These are phyloP conservation scores for Cercospora berteroae DNA, from an alignment of 2,329 filamentous ascomycete species.

Conservation along the genomic window DNA sequence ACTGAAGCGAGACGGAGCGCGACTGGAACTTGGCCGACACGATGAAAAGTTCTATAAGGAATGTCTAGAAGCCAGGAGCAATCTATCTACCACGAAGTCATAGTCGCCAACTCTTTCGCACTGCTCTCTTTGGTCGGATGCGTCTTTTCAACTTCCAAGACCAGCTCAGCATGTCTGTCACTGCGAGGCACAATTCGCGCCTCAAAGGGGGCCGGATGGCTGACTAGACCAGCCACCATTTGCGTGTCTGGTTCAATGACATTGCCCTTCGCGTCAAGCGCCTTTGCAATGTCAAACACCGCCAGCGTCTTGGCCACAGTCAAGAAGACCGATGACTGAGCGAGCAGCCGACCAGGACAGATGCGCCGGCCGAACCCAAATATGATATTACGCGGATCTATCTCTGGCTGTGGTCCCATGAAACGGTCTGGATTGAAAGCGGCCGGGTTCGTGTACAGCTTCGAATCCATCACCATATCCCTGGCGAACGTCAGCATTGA, in stretches of 20 bases:
- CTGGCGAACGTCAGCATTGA: not conserved
- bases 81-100: slow-evolving; percentile 1
- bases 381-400: slow-evolving; percentile 19
- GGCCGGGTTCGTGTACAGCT: slow-evolving; percentile 4
- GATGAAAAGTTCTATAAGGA: not conserved
- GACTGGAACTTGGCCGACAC: not conserved
- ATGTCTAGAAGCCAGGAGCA: not conserved
- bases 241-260: slow-evolving; percentile 5
- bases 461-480: slow-evolving; percentile 4
- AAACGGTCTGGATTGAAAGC: slow-evolving; percentile 26
- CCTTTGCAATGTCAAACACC: slow-evolving; percentile 18
- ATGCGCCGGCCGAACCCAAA: slow-evolving; percentile 27
- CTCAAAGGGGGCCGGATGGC: slow-evolving; percentile 20
- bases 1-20: not conserved
- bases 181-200: slow-evolving; percentile 17
- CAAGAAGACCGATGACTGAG: slow-evolving; percentile 21
- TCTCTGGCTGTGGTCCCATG: slow-evolving; percentile 25
- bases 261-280: slow-evolving; percentile 11
- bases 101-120: slow-evolving; percentile 16
- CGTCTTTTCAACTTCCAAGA: slow-evolving; percentile 17
- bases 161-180: slow-evolving; percentile 10
- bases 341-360: slow-evolving; percentile 24
- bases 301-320: slow-evolving; percentile 19
- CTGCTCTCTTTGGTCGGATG: slow-evolving; percentile 18
- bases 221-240: slow-evolving; percentile 21